A percentile compares a stretch with the other conserved stretches of the same genome.
phyloP scores from a whole-genome alignment of 805 yeast species.

The Suhomyces sp. region DNA sequence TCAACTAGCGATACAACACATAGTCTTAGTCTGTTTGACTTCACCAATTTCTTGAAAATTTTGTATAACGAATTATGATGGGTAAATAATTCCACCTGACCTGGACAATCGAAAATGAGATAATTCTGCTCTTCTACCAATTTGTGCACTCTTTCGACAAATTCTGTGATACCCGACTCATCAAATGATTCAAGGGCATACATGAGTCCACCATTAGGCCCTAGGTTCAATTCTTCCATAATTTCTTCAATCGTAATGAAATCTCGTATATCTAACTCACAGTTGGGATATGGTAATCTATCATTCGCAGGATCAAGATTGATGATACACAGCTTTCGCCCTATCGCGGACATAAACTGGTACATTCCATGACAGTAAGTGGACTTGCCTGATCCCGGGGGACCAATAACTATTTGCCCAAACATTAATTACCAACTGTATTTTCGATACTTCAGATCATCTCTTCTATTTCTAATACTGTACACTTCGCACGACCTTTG shows the following conservation, averaged over 20 bases:
- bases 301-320: constrained; percentile 95
- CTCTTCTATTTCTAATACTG: not conserved
- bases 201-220: constrained; percentile 91
- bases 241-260: constrained; percentile 72
- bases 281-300: constrained; percentile 56
- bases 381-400: constrained; percentile 97
- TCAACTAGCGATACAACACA: constrained; percentile 88
- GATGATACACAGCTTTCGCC: constrained; percentile 78
- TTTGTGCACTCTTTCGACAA: constrained; percentile 53
- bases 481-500: constrained; percentile 1
- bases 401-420: constrained; percentile 94
- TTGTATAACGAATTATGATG: constrained; percentile 72
- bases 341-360: constrained; percentile 92
- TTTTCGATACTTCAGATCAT: not conserved
- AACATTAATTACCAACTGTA: constrained; percentile 36
- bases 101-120: constrained; percentile 86
- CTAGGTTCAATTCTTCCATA: constrained; percentile 67
- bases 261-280: constrained; percentile 76
- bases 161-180: constrained; percentile 41
- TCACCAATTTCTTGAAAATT: constrained; percentile 60
- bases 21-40: constrained; percentile 61
- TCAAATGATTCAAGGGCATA: constrained; percentile 69
- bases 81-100: constrained; percentile 93
- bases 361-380: constrained; percentile 91
- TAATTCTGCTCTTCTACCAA: constrained; percentile 57